These are phyloP conservation scores for Jaminaea rosea DNA, from an alignment of 1,284 basidiomycete species.

Conservation along the genomic window DNA sequence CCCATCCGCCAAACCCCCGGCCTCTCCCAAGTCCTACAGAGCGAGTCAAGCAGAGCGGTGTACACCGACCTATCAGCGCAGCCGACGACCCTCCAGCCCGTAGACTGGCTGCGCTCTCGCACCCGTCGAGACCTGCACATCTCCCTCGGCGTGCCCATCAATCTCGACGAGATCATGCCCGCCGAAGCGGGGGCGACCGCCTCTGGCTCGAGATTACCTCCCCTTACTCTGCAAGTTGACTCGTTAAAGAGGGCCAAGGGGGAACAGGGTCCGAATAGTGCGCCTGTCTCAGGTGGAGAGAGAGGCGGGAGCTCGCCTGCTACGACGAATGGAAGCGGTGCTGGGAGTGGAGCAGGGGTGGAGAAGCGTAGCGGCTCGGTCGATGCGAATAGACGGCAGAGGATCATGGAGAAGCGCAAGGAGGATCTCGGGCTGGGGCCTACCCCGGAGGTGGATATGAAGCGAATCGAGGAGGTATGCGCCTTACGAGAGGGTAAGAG, in stretches of 20 bases:
- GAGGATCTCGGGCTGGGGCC: slow-evolving; percentile 28
- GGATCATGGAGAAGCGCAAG: slow-evolving; percentile 23
- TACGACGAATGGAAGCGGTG: not conserved
- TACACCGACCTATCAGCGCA: not conserved
- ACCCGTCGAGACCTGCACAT: slow-evolving; percentile 40
- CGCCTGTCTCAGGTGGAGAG: slow-evolving; percentile 4
- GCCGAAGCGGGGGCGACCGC: no score
- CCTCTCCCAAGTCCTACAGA: slow-evolving; percentile 1
- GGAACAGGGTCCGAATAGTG: slow-evolving; percentile 7
- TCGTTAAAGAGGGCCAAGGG: no score
- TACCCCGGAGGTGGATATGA: slow-evolving; percentile 21
- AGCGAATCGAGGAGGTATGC: slow-evolving; percentile 25
- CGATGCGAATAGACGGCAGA: slow-evolving; percentile 16
- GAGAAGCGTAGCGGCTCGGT: no score
- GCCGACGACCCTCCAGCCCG: slow-evolving; percentile 23
- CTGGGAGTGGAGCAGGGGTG: not conserved
- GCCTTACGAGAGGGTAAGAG: slow-evolving; percentile 16
- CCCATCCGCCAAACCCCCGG: slow-evolving; percentile 5
- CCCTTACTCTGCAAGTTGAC: slow-evolving; percentile 32
- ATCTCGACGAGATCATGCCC: slow-evolving; percentile 35
- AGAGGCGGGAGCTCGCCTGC: not conserved
- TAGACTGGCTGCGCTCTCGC: slow-evolving; percentile 37
- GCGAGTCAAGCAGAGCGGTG: slow-evolving; percentile 1
- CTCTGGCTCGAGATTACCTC: not conserved
- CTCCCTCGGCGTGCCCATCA: slow-evolving; percentile 41